phyloP scores from a whole-genome alignment of 73 alveolate species.

The Paraurostyla sp. region DNA sequence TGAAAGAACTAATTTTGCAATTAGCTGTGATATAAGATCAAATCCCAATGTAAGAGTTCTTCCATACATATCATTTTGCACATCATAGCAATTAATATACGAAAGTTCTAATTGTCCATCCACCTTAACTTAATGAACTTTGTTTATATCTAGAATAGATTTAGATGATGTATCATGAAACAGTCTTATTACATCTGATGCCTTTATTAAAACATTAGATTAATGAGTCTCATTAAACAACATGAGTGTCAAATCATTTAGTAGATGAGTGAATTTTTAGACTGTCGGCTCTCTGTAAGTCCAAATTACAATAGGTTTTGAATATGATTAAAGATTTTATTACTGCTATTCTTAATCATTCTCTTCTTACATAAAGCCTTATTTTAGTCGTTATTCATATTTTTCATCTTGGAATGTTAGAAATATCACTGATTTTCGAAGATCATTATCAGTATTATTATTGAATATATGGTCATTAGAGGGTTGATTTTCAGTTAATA shows the following conservation, averaged over 20 bases:
- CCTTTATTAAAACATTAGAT: background rate
- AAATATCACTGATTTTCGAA: background rate
- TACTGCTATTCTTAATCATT: background rate
- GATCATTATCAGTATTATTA: background rate
- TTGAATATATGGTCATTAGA: background rate
- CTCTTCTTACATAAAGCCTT: background rate
- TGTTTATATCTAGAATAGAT: background rate
- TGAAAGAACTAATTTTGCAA: background rate
- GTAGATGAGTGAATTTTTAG: background rate
- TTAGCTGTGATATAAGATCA: background rate
- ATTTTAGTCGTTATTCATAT: background rate
- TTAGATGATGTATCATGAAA: background rate
- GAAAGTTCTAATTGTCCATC: conserved; percentile 25
- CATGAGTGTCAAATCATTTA: background rate
- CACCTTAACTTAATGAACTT: background rate
- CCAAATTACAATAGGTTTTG: background rate
- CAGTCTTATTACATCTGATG: background rate
- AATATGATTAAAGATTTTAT: background rate
- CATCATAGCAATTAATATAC: background rate
- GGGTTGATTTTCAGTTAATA: background rate
- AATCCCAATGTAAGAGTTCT: conserved; percentile 4
- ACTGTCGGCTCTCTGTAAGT: background rate
- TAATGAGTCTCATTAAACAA: background rate
- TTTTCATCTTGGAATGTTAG: background rate
- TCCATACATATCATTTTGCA: background rate